A percentile compares a stretch with the other conserved stretches of the same genome.
phyloP scores from a whole-genome alignment of 352 stramenopile genomes.

The Phytophthora fragariae region DNA sequence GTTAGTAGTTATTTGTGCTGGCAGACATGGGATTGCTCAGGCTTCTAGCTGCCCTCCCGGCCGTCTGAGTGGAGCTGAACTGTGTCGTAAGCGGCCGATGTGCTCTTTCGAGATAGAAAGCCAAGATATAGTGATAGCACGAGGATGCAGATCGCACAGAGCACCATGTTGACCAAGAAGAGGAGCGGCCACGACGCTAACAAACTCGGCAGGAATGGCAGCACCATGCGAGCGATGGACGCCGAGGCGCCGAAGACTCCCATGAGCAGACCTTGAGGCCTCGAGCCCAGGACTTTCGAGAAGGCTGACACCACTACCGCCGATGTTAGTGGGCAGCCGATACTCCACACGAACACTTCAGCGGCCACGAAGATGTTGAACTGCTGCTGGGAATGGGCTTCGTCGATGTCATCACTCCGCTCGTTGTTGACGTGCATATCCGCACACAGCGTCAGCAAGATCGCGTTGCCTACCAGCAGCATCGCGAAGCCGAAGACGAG shows the following conservation, averaged over 20 bases:
- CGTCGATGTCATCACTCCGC: constrained; percentile 6
- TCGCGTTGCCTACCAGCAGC: constrained; percentile 54
- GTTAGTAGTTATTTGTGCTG: constrained; percentile 21
- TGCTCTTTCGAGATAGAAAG: constrained; percentile 13
- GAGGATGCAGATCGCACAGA: constrained; percentile 53
- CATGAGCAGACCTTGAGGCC: constrained; percentile 63
- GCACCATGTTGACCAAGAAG: constrained; percentile 54
- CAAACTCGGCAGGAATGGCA: constrained; percentile 64
- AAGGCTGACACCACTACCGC: constrained; percentile 66
- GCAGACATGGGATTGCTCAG: neutral
- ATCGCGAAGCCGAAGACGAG: constrained; percentile 60
- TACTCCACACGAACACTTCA: constrained; percentile 69
- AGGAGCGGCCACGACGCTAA: constrained; percentile 52
- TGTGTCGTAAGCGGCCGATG: constrained; percentile 20
- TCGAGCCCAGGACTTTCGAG: constrained; percentile 62
- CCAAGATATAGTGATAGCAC: constrained; percentile 43
- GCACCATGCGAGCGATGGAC: constrained; percentile 61
- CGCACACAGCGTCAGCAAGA: constrained; percentile 46
- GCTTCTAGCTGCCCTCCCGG: constrained; percentile 15
- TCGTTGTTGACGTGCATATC: constrained; percentile 26
- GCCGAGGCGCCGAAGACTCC: constrained; percentile 67
- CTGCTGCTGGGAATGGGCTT: constrained; percentile 22
- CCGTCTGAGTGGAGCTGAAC: constrained; percentile 39
- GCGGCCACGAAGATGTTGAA: constrained; percentile 50
- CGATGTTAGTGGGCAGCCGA: constrained; percentile 63